A percentile compares a stretch with the other conserved stretches of the same genome.
Evolutionary conservation across 148 eudicot species (phyloP).

Genomic region (Fagopyrum esculentum): DNA sequence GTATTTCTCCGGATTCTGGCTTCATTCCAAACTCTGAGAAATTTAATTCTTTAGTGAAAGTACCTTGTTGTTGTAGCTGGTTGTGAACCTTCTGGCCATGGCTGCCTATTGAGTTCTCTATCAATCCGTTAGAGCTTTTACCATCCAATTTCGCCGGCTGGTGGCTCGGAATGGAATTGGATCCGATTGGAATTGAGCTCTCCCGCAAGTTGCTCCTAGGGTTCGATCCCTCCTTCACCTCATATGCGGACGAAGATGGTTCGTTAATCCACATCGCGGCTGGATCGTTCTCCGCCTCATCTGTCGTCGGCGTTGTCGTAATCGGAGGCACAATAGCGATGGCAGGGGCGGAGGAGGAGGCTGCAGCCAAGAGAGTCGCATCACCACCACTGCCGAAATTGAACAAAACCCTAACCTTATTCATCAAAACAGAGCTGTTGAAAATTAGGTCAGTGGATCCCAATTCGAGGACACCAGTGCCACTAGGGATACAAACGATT

Average conservation of each 20-base stretch:
- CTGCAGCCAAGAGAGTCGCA: not conserved
- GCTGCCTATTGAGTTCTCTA: constrained; percentile 23
- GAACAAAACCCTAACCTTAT: constrained; percentile 41
- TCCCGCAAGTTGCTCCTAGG: not conserved
- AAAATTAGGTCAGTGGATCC: constrained; percentile 57
- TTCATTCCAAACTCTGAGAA: constrained; percentile 54
- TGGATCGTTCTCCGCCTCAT: constrained; percentile 52
- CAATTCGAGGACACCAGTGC: constrained; percentile 58
- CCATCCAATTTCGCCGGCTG: constrained; percentile 20
- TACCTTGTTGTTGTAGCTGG: constrained; percentile 19
- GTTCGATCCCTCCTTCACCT: constrained; percentile 13
- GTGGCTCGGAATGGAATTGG: constrained; percentile 2
- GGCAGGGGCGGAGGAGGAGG: not conserved
- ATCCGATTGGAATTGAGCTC: constrained; percentile 1
- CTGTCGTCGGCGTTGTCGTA: constrained; percentile 11
- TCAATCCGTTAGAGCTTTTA: constrained; percentile 20
- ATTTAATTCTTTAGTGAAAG: constrained; percentile 46
- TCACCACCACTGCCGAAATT: constrained; percentile 18
- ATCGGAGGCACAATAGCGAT: not conserved
- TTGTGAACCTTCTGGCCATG: not conserved
- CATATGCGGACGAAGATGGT: constrained; percentile 21
- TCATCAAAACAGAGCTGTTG: constrained; percentile 40
- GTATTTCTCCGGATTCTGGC: constrained; percentile 63
- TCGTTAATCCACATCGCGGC: constrained; percentile 68
- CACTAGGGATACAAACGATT: constrained; percentile 49